Conservation (phyloP, 106 monocot genomes). For the Dendrobium nobile region DNA sequence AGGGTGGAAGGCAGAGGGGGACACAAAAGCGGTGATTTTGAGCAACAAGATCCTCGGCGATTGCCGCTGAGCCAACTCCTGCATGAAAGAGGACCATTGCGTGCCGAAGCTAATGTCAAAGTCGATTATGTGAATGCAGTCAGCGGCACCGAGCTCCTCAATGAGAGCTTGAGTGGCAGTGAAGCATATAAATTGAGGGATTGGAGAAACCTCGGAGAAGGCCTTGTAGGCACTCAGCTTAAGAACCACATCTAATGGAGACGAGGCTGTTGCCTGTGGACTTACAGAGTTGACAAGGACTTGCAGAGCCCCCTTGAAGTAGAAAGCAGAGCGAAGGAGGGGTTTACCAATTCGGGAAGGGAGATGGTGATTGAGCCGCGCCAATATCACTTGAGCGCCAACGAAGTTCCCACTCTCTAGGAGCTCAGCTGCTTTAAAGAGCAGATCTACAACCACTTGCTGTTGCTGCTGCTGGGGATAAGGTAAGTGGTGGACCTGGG, state of each 20-base stretch:
- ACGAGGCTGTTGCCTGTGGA: slow-evolving; percentile 1
- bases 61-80: slow-evolving; percentile 72
- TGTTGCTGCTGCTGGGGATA: slow-evolving; percentile 24
- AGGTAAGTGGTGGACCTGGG: background rate
- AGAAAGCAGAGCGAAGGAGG: slow-evolving; percentile 65
- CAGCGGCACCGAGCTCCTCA: slow-evolving; percentile 43
- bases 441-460: slow-evolving; percentile 51
- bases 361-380: slow-evolving; percentile 99
- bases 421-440: slow-evolving; percentile 72
- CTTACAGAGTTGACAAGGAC: background rate
- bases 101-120: slow-evolving; percentile 90
- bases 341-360: slow-evolving; percentile 68
- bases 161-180: slow-evolving; percentile 65
- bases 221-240: slow-evolving; percentile 81
- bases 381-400: slow-evolving; percentile 97
- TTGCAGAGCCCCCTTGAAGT: slow-evolving; percentile 74
- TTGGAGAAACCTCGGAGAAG: slow-evolving; percentile 74
- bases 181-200: slow-evolving; percentile 82
- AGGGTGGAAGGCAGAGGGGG: slow-evolving; percentile 38
- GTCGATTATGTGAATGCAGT: slow-evolving; percentile 76
- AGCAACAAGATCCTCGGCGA: slow-evolving; percentile 17
- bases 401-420: slow-evolving; percentile 63
- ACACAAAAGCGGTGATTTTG: slow-evolving; percentile 71
- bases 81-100: slow-evolving; percentile 92
- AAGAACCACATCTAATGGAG: slow-evolving; percentile 49